phyloP scores from a whole-genome alignment of 345 rosid genomes.

The Syzygium grande region DNA sequence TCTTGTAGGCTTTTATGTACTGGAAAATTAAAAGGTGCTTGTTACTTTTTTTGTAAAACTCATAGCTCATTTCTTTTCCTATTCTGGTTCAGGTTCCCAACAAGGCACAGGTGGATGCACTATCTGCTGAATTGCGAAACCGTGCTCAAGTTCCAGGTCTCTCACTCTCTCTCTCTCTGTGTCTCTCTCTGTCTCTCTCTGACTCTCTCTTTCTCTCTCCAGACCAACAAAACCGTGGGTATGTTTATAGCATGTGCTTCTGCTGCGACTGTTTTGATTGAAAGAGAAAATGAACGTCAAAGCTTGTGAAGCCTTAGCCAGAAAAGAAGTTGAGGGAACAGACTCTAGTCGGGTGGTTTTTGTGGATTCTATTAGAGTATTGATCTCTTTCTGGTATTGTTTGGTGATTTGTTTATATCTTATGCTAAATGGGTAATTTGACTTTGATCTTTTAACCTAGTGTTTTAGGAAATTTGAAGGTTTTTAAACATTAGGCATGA shows the following conservation, averaged over 20 bases:
- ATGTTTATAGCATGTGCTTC: neutral
- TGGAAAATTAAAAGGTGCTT: neutral
- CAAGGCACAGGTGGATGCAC: slow-evolving; percentile 80
- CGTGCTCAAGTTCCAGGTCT: slow-evolving; percentile 94
- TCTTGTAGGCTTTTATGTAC: neutral
- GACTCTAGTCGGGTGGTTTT: neutral
- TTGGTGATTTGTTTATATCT: neutral
- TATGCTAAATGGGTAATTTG: neutral
- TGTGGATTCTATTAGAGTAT: neutral
- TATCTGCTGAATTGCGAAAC: slow-evolving; percentile 65
- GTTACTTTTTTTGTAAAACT: neutral
- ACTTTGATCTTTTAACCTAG: neutral
- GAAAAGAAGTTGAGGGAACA: neutral
- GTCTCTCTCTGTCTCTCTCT: too few species aligned
- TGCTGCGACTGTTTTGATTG: neutral
- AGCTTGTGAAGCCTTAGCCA: neutral
- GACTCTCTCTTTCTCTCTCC: neutral
- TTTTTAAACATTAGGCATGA: neutral
- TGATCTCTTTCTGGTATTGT: neutral
- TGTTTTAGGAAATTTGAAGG: neutral
- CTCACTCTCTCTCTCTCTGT: neutral
- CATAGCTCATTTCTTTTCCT: neutral
- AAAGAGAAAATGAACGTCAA: neutral
- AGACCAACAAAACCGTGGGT: neutral
- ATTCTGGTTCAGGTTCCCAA: slow-evolving; percentile 18